These are phyloP conservation scores for Beauveria australis DNA, from an alignment of 2,329 filamentous ascomycete genomes.

Conservation along the genomic window DNA sequence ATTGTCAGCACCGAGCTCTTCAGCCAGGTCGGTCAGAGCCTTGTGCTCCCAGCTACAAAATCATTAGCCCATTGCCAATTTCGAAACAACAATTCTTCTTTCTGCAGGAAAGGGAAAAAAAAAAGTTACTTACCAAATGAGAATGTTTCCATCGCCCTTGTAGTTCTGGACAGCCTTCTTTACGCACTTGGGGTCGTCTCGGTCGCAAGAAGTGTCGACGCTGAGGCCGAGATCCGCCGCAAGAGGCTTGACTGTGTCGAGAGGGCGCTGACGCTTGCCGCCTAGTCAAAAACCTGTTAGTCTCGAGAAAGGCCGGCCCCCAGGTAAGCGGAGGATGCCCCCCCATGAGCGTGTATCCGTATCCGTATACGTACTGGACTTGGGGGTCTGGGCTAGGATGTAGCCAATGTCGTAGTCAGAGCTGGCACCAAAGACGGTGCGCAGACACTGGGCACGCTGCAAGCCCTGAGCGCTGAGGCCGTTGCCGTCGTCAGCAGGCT, in stretches of 20 bases:
- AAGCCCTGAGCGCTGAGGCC: conserved; percentile 44
- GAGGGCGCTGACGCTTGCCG: conserved; percentile 44
- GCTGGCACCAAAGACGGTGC: conserved; percentile 42
- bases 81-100: no score
- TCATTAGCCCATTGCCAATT: neutral
- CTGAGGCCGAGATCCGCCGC: conserved; percentile 45
- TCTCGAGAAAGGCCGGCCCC: no score
- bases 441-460: conserved; percentile 51
- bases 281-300: conserved; percentile 19
- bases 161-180: conserved; percentile 39
- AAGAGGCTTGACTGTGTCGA: conserved; percentile 48
- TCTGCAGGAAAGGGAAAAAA: neutral
- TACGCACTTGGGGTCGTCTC: conserved; percentile 48
- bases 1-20: conserved; percentile 41
- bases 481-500: conserved; percentile 41
- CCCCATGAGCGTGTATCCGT: no score
- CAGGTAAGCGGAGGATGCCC: no score
- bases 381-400: conserved; percentile 49
- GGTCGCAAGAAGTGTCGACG: conserved; percentile 47
- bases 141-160: conserved; percentile 43
- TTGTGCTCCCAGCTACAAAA: conserved; percentile 48
- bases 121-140: conserved; percentile 38
- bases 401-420: conserved; percentile 48
- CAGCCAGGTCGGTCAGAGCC: conserved; percentile 41
- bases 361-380: conserved; percentile 28